Evolutionary conservation across 176 grass and related monocot genomes (phyloP), one percentile per base, ranked within the genome.

Genomic region (Rhynchospora breviuscula): DNA sequence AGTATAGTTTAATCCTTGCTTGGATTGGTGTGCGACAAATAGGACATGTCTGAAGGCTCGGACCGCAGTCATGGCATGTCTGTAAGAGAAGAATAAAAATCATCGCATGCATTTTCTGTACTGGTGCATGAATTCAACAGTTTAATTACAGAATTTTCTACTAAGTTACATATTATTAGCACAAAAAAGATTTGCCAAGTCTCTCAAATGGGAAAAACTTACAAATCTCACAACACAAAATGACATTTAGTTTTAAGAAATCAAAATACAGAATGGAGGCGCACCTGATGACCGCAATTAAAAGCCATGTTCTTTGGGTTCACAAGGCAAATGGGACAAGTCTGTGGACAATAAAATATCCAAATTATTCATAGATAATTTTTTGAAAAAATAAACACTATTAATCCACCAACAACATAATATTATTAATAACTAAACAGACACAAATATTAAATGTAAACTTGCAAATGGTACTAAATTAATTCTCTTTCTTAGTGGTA

Each of bases 241-340:
- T 23, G 15, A 1, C 52, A 23, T 26, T 48, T 59, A 10, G 60
- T 47, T 60, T 25, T 59, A 63, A 72, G 31, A 71, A 71, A 80
- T 9, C 22, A 22, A 48, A 31, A 6, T 22, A 60, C 18, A 58
- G 7, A 63, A 45, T 13, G 15, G 31, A 13, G 3, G 17, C 59
- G 26, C 6, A 88, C 87, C 87, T 81, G 87, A 72, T 88, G 83
- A n/a, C 87, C 87, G 45, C 87, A 88, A 59, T 83, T 83, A 81
- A 88, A 88, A 64, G 87, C 87, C 83, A 88, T 85, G 54, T 76
- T 73, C 74, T 73, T 84, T 3, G 56, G 51, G 44, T 85, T 88
- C 6, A 67, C 35, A 57, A 85, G 51, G 53, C 87, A 88, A 80
- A 88, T 88, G 63, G 82, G 87, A 29, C 87, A 88, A 62, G 69